phyloP scores from a whole-genome alignment of 2,329 filamentous ascomycete genomes.

The Fusarium kyushuense region DNA sequence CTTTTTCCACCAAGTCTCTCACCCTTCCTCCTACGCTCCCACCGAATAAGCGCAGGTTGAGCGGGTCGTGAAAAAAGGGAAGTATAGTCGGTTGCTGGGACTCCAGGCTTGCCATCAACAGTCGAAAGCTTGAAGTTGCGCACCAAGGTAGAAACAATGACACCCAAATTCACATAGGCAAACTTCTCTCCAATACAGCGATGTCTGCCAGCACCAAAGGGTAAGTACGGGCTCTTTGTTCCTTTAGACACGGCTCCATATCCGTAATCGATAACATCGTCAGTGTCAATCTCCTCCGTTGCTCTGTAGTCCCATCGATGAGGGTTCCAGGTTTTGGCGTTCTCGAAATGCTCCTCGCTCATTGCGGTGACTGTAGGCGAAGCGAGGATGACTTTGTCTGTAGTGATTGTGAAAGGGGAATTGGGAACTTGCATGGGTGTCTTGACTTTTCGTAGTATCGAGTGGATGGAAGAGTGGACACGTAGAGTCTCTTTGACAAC shows the following conservation, averaged over 20 bases:
- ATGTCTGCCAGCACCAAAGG: constrained; percentile 79
- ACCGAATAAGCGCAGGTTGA: constrained; percentile 51
- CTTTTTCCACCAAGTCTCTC: background rate
- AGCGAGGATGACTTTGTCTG: constrained; percentile 61
- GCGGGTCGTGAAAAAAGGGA: constrained; percentile 58
- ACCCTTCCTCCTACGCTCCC: constrained; percentile 47
- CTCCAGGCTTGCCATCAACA: constrained; percentile 63
- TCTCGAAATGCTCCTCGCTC: constrained; percentile 69
- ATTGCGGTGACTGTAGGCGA: constrained; percentile 59
- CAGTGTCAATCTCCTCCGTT: constrained; percentile 22
- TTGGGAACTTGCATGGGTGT: constrained; percentile 70
- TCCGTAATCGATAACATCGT: constrained; percentile 48
- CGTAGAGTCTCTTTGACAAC: constrained; percentile 80
- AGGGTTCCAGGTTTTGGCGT: constrained; percentile 48
- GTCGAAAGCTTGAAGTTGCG: constrained; percentile 71
- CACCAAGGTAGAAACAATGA: constrained; percentile 73
- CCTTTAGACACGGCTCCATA: constrained; percentile 51
- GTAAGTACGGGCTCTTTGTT: constrained; percentile 63
- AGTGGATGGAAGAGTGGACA: constrained; percentile 78
- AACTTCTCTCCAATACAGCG: constrained; percentile 83
- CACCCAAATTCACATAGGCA: constrained; percentile 75
- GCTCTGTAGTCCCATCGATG: constrained; percentile 47
- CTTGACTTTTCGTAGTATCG: constrained; percentile 79
- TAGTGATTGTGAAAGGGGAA: constrained; percentile 66
- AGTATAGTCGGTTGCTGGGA: constrained; percentile 75